These are phyloP conservation scores for Macrolepiota albuminosa DNA, from an alignment of 768 basidiomycete species.

Conservation along the genomic window DNA sequence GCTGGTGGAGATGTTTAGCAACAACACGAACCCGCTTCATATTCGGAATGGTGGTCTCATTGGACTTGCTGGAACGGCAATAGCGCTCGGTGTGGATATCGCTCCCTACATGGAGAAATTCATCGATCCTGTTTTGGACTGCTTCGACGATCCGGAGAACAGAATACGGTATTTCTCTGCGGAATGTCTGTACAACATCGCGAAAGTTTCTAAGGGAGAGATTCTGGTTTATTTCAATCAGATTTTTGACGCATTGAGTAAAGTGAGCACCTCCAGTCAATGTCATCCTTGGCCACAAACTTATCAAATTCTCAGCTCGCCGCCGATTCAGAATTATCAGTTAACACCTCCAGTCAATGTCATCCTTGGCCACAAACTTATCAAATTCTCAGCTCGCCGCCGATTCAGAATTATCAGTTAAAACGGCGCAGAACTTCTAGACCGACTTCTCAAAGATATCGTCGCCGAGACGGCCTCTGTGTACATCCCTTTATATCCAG, in stretches of 20 bases:
- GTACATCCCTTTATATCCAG: conserved; percentile 85
- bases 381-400: conserved; percentile 71
- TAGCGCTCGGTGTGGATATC: conserved; percentile 90
- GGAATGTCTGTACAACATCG: conserved; percentile 97
- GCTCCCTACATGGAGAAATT: conserved; percentile 95
- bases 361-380: not conserved
- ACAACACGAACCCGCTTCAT: conserved; percentile 76
- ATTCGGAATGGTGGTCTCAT: conserved; percentile 94
- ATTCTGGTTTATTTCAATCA: conserved; percentile 97
- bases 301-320: conserved; percentile 59
- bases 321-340: conserved; percentile 91
- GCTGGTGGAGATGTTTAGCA: conserved; percentile 90
- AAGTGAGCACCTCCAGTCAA: conserved; percentile 49
- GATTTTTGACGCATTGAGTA: conserved; percentile 95
- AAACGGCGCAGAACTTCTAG: conserved; percentile 96
- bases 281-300: not conserved
- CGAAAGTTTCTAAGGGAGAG: conserved; percentile 95
- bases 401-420: conserved; percentile 92
- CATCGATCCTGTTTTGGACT: conserved; percentile 79
- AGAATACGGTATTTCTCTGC: conserved; percentile 96
- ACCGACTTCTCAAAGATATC: conserved; percentile 96
- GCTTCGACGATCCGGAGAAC: conserved; percentile 93
- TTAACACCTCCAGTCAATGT: conserved; percentile 44
- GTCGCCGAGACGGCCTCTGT: conserved; percentile 95
- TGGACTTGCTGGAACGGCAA: conserved; percentile 94